Conservation (phyloP, 352 stramenopile genomes). For the Globisporangium cystogenes region DNA sequence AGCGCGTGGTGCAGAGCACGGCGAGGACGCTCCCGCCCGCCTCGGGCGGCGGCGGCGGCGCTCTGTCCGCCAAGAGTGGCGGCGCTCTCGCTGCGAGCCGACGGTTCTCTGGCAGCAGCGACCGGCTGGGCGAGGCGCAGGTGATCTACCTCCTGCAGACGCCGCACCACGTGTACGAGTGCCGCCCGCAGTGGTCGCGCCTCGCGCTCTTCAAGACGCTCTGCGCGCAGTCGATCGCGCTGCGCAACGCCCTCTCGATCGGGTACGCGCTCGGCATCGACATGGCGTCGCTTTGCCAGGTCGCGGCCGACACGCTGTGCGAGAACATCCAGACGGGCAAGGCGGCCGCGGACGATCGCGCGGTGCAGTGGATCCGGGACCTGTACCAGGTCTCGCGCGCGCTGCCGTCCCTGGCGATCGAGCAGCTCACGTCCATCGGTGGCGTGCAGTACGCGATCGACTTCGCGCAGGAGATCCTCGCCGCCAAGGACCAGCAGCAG, state of each 20-base stretch:
- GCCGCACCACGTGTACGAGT: conserved; percentile 81
- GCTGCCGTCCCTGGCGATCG: conserved; percentile 56
- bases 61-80: background rate
- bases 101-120: conserved; percentile 5
- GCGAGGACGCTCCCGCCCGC: conserved; percentile 13
- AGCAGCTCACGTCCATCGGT: conserved; percentile 57
- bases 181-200: conserved; percentile 77
- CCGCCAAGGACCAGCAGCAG: conserved; percentile 1
- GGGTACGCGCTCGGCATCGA: conserved; percentile 83
- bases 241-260: conserved; percentile 75
- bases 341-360: conserved; percentile 14
- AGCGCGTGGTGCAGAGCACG: conserved; percentile 64
- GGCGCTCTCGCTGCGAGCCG: background rate
- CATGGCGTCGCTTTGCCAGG: conserved; percentile 83
- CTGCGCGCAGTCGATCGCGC: conserved; percentile 38
- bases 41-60: background rate
- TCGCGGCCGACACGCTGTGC: conserved; percentile 78
- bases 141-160: conserved; percentile 84
- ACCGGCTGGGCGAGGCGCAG: conserved; percentile 30
- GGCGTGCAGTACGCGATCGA: conserved; percentile 49
- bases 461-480: conserved; percentile 50
- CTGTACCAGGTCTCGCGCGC: conserved; percentile 70
- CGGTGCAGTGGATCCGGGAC: conserved; percentile 66
- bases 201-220: conserved; percentile 77
- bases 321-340: conserved; percentile 23